Evolutionary conservation across 345 rosid species (phyloP).

Genomic region (Mangifera indica): DNA sequence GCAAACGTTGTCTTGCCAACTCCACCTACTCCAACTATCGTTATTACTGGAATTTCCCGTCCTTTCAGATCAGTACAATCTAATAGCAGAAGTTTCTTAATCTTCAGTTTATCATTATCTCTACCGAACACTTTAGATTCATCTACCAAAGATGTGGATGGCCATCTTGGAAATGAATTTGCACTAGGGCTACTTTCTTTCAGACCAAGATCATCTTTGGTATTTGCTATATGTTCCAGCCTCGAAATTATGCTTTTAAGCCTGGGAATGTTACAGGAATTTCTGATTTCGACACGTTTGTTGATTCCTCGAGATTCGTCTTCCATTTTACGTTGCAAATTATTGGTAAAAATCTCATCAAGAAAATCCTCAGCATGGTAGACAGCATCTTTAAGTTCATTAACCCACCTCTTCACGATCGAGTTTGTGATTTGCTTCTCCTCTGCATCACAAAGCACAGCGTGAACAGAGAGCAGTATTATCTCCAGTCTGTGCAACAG

Average conservation of each 20-base stretch:
- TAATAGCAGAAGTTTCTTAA: background rate
- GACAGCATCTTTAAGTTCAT: constrained; percentile 21
- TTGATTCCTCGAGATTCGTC: background rate
- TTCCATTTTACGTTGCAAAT: background rate
- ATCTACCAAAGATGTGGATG: constrained; percentile 23
- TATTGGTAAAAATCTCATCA: constrained; percentile 8
- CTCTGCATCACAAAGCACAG: constrained; percentile 19
- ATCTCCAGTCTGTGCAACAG: constrained; percentile 12
- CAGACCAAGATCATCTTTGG: constrained; percentile 21
- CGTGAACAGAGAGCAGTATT: constrained; percentile 4
- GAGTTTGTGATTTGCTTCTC: constrained; percentile 17
- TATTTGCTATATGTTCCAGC: constrained; percentile 14
- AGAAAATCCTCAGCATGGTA: constrained; percentile 20
- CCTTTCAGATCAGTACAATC: too few relatives aligned
- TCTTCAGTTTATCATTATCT: background rate
- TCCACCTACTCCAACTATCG: constrained; percentile 36
- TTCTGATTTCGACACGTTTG: background rate
- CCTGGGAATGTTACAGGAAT: background rate
- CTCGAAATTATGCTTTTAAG: constrained; percentile 3
- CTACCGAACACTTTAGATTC: constrained; percentile 8
- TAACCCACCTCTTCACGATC: constrained; percentile 12
- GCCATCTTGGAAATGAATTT: background rate
- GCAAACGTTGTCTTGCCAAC: constrained; percentile 47
- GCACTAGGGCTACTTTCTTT: background rate
- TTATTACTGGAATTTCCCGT: constrained; percentile 1